Evolutionary conservation across 805 yeast genomes (phyloP), one percentile per base, ranked within the genome.

Genomic region (Schizosaccharomyces lindneri): DNA sequence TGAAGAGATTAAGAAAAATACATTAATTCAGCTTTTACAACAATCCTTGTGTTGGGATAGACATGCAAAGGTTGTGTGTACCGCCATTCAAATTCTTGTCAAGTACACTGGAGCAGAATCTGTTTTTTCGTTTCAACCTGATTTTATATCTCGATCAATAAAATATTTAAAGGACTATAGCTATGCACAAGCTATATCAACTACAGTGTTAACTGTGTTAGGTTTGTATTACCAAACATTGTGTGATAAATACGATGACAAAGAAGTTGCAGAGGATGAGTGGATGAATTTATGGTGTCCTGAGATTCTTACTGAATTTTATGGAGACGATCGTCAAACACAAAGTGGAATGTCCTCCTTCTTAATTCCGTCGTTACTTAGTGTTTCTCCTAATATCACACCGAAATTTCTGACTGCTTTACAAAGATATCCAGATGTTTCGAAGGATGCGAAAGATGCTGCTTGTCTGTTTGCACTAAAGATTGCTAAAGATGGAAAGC

Each of bases 241-340:
- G 11, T 29, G 19, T 17, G 57, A 51, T 9, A 29, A 51, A 51
- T 19, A n/a, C 7, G 36, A 24, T 7, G 36, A 29, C 39, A 17
- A 17, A 24, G 57, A 51, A 29, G 17, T 19, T 24, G 57, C 27
- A 4, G 57, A 51, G 36, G n/a, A 21, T 6, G 32, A 51, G 21
- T 51, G 57, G 57, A 51, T 51, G 57, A 21, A 51, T 3, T 17
- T 51, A n/a, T 51, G 57, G 57, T 51, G 57, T 51, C 57, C 57
- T 17, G 32, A 6, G 3, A 29, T 51, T 21, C 27, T 51, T 19
- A 9, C 31, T 29, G 57, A 51, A 17, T 51, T 51, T 29, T 51
- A 24, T 51, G 36, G 57, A 17, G 27, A 51, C 36, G 17, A 51
- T 29, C 31, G 36, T 1, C 31, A 51, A 24, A 29, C 27, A 9